Evolutionary conservation across 1,139 yeast species (phyloP).

Genomic region (Yamadazyma mexicana): DNA sequence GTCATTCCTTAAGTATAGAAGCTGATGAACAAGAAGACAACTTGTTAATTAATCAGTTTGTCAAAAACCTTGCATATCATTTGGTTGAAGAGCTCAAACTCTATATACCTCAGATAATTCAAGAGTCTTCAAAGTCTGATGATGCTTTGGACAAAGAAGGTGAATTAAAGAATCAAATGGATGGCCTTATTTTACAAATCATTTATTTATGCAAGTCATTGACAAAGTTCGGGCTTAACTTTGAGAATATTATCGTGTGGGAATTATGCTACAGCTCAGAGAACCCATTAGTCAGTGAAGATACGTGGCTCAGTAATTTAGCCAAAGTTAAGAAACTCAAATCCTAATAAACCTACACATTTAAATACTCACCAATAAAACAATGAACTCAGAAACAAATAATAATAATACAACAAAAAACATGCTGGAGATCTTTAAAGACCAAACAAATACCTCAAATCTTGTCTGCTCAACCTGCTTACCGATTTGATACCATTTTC

Average conservation of each 20-base stretch:
- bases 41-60: slow-evolving; percentile 32
- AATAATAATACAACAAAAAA: background rate
- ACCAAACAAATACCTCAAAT: slow-evolving; percentile 80
- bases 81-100: slow-evolving; percentile 26
- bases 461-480: slow-evolving; percentile 65
- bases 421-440: slow-evolving; percentile 21
- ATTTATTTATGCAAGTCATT: slow-evolving; percentile 77
- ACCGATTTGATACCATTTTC: slow-evolving; percentile 68
- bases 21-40: slow-evolving; percentile 23
- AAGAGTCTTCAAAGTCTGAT: slow-evolving; percentile 7
- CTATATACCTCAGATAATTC: slow-evolving; percentile 28
- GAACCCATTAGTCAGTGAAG: slow-evolving; percentile 25
- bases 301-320: slow-evolving; percentile 38
- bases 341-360: slow-evolving; percentile 12
- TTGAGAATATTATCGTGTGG: slow-evolving; percentile 47
- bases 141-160: slow-evolving; percentile 24
- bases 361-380: background rate
- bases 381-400: background rate
- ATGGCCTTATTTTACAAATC: slow-evolving; percentile 68
- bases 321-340: slow-evolving; percentile 39
- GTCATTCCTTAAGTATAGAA: slow-evolving; percentile 16
- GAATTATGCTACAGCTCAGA: slow-evolving; percentile 29
- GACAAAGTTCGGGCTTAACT: slow-evolving; percentile 68
- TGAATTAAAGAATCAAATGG: slow-evolving; percentile 46
- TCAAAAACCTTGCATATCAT: slow-evolving; percentile 30